Evolutionary conservation across 805 yeast species (phyloP).

Genomic region (Saccharomycopsis capsularis): DNA sequence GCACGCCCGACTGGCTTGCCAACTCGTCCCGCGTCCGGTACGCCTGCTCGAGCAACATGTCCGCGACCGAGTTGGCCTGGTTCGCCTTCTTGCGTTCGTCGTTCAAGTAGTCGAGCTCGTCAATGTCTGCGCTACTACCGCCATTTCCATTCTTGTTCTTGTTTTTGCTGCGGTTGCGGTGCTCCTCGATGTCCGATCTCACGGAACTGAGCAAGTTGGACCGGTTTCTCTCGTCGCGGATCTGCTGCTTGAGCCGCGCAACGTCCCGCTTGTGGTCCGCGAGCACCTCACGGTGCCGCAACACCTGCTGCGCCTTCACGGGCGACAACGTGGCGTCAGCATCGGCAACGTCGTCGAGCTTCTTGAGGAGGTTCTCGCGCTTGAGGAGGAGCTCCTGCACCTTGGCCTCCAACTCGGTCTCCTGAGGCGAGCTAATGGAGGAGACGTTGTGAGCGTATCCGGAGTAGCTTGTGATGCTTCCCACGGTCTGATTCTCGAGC

Average conservation of each 20-base stretch:
- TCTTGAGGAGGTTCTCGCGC: conserved; percentile 16
- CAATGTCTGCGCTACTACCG: conserved; percentile 22
- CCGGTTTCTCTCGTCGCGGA: conserved; percentile 70
- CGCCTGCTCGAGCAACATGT: conserved; percentile 75
- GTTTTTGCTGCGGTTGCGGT: conserved; percentile 37
- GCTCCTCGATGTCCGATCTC: conserved; percentile 70
- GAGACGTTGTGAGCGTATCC: conserved; percentile 5
- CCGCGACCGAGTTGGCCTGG: conserved; percentile 67
- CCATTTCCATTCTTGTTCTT: conserved; percentile 19
- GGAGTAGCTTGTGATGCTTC: conserved; percentile 11
- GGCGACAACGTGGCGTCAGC: conserved; percentile 53
- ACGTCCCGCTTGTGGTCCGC: conserved; percentile 64
- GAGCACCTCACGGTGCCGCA: conserved; percentile 72
- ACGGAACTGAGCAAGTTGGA: conserved; percentile 69
- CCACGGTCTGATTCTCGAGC: conserved; percentile 19
- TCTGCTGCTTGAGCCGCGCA: conserved; percentile 47
- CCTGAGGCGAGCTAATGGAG: conserved; percentile 1
- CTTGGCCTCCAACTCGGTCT: conserved; percentile 3
- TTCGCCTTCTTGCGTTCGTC: conserved; percentile 73
- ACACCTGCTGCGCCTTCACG: conserved; percentile 71
- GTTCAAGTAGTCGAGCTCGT: conserved; percentile 66
- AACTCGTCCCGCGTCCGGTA: conserved; percentile 85
- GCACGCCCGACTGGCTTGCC: conserved; percentile 56
- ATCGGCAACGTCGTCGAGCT: conserved; percentile 32
- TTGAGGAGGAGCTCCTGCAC: conserved; percentile 6